These are phyloP conservation scores for Xylona heveae DNA, from an alignment of 495 filamentous ascomycete genomes.

Conservation along the genomic window DNA sequence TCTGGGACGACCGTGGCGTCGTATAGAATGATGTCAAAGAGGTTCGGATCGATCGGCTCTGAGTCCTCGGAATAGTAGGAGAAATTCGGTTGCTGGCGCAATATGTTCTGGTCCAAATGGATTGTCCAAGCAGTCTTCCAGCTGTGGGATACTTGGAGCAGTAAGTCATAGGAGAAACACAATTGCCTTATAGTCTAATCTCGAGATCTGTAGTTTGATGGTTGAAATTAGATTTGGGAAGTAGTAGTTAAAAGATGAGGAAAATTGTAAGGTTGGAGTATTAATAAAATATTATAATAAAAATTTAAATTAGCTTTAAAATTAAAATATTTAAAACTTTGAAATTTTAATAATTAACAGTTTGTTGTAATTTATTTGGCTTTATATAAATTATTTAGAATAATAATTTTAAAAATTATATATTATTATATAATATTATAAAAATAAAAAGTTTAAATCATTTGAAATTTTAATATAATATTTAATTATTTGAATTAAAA, in stretches of 20 bases:
- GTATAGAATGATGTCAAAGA: too few species aligned
- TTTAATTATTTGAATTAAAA: not conserved
- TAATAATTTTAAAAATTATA: not conserved
- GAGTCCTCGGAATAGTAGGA: too few species aligned
- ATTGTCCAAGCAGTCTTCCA: too few species aligned
- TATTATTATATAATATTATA: not conserved
- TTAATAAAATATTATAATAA: not conserved
- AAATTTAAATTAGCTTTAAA: not conserved
- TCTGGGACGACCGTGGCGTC: too few species aligned
- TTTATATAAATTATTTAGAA: not conserved
- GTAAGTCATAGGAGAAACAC: too few species aligned
- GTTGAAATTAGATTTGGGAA: not conserved
- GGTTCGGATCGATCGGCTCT: too few species aligned
- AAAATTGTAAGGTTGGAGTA: not conserved
- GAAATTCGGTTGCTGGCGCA: too few species aligned
- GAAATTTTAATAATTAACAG: not conserved
- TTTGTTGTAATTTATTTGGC: not conserved
- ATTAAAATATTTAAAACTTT: not conserved
- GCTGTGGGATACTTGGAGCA: too few species aligned
- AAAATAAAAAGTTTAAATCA: conserved; percentile 1
- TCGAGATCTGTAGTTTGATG: not conserved
- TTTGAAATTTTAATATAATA: not conserved
- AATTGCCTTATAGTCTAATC: not conserved
- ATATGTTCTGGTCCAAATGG: too few species aligned
- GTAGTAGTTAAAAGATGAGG: not conserved